phyloP scores from a whole-genome alignment of 2,329 filamentous ascomycete genomes.

The Sclerotinia minor region DNA sequence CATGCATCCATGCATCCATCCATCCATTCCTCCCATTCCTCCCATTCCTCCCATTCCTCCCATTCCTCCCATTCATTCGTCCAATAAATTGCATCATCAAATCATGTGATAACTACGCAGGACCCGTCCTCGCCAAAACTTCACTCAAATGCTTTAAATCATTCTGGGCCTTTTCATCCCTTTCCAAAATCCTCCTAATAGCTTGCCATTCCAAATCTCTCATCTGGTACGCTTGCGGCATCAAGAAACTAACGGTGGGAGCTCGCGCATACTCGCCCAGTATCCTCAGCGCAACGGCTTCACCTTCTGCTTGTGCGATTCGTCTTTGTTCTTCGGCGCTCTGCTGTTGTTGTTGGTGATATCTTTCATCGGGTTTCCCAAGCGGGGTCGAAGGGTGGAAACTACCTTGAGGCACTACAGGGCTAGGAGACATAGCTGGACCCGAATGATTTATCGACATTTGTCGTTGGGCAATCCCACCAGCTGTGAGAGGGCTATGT shows the following conservation, averaged over 20 bases:
- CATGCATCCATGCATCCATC: too few species aligned
- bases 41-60: too few species aligned
- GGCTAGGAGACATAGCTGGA: conserved; percentile 51
- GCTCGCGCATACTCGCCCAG: conserved; percentile 61
- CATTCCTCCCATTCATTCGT: too few species aligned
- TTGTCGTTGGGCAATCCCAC: conserved; percentile 45
- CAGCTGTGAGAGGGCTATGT: conserved; percentile 42
- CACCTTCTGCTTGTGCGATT: conserved; percentile 51
- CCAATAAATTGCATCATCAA: neutral
- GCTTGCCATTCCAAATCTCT: conserved; percentile 72
- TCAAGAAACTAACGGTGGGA: conserved; percentile 67
- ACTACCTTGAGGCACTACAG: conserved; percentile 47
- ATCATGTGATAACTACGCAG: neutral
- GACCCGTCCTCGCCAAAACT: conserved; percentile 49
- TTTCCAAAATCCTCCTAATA: conserved; percentile 53
- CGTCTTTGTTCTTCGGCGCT: conserved; percentile 42
- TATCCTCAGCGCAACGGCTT: conserved; percentile 60
- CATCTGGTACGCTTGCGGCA: conserved; percentile 68
- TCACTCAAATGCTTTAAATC: conserved; percentile 54
- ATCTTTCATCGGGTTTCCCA: conserved; percentile 36
- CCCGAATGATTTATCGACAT: conserved; percentile 52
- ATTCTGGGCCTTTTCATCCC: conserved; percentile 37
- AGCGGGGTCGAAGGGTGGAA: conserved; percentile 31
- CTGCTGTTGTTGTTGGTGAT: conserved; percentile 45
- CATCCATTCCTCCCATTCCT: too few species aligned